These are phyloP conservation scores for Hordeum vulgare DNA, from an alignment of 176 grass and related monocot genomes.

Conservation along the genomic window MorexV3_pseudomolecules_assembly NC_058520.1:357387194-357387693, in stretches of 20 bases:
- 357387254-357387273: slow-evolving; percentile 99
- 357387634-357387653: neutral
- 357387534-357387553: neutral
- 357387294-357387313: slow-evolving; percentile 98
- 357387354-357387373: neutral
- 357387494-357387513: slow-evolving; percentile 8
- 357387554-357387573: neutral
- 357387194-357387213: neutral
- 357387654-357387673: no score
- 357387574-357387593: neutral
- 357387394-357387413: neutral
- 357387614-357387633: neutral
- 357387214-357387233: neutral
- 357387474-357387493: neutral
- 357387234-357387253: slow-evolving; percentile 82
- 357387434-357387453: neutral
- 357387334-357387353: slow-evolving; percentile 88
- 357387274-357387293: slow-evolving; percentile 96
- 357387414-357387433: neutral
- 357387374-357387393: neutral
- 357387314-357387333: slow-evolving; percentile 99
- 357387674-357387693: no score
- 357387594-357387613: neutral
- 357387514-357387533: neutral
- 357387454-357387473: neutral